phyloP scores from a whole-genome alignment of 2,329 filamentous ascomycete species.

The Fusarium concolor region DNA sequence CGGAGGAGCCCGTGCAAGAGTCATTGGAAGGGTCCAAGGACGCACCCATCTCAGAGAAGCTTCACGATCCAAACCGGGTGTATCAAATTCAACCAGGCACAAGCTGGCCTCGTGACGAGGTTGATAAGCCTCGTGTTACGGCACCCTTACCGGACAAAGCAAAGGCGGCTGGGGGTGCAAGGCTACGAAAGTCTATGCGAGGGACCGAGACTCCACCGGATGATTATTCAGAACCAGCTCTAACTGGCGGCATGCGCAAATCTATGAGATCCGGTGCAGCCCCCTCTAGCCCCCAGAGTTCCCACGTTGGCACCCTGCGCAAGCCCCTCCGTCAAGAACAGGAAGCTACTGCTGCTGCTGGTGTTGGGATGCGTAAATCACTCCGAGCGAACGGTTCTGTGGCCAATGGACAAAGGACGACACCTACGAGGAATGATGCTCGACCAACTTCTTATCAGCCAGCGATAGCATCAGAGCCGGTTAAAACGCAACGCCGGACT shows the following conservation, averaged over 20 bases:
- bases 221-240: constrained; percentile 20
- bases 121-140: constrained; percentile 13
- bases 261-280: constrained; percentile 47
- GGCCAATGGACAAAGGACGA: constrained; percentile 12
- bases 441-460: constrained; percentile 51
- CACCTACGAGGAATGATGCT: constrained; percentile 12
- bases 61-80: constrained; percentile 39
- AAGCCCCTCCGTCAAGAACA: constrained; percentile 41
- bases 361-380: constrained; percentile 41
- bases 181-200: constrained; percentile 63
- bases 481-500: constrained; percentile 40
- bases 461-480: constrained; percentile 19
- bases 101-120: constrained; percentile 43
- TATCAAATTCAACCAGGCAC: constrained; percentile 57
- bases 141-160: neutral
- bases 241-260: constrained; percentile 49
- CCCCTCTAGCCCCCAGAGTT: constrained; percentile 8
- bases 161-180: constrained; percentile 21
- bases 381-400: constrained; percentile 34
- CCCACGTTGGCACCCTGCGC: constrained; percentile 32
- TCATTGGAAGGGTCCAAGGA: constrained; percentile 13
- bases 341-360: constrained; percentile 9
- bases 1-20: constrained; percentile 16
- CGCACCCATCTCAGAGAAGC: constrained; percentile 17
- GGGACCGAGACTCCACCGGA: constrained; percentile 42